Base-by-base conservation (phyloP, 2,329 filamentous ascomycete species). In the Cadophora sp. region DNA sequence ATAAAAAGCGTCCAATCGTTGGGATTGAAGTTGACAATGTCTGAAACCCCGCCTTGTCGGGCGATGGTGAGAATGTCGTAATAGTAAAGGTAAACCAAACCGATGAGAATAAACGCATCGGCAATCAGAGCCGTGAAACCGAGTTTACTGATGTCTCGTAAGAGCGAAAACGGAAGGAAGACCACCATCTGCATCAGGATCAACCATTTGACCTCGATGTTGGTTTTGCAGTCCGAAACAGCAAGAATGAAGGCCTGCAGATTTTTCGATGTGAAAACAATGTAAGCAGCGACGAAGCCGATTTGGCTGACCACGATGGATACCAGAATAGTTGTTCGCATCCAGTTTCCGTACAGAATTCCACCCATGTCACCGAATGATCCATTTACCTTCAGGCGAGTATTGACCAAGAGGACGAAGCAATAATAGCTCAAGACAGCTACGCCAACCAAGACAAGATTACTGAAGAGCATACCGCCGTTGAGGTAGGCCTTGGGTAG, bases 341-440 rank as follows among this genome's bases (percentile, higher is more conserved):
- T 92, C 86, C 91, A 94, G 71, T 90, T 91, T 69, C 96, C 96
- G 78, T 96, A 99, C 18, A 99, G 85, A 56, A 93, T 89, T 59
- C 93, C 94, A 62, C 96, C 96, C 81, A 99, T 97, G 76, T 98
- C 96, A 79, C 96, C 96, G 80, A 98, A 99, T 0, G 96, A 98
- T n/a, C 92, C 94, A 59, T 94, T 91, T 33, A 98, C 87, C 76
- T 88, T 91, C 59, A 97, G 83, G 41, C 96, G 91, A 1, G 94
- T 96, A 67, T 90, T 90, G 70, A 97, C 94, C 39, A 99, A 86
- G 16, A 99, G 85, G 50, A 99, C 94, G 80, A 99, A 99, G 81
- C 94, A 97, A 82, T 97, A 97, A 81, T 97, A 99, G 78, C 94
- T 97, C 67, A 99, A 83, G 1, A 87, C 83, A 7, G 96, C 94